Percentiles rank a stretch among this genome's conserved stretches.
Conservation (phyloP, 768 basidiomycete species). For the Lactarius hengduanensis region DNA sequence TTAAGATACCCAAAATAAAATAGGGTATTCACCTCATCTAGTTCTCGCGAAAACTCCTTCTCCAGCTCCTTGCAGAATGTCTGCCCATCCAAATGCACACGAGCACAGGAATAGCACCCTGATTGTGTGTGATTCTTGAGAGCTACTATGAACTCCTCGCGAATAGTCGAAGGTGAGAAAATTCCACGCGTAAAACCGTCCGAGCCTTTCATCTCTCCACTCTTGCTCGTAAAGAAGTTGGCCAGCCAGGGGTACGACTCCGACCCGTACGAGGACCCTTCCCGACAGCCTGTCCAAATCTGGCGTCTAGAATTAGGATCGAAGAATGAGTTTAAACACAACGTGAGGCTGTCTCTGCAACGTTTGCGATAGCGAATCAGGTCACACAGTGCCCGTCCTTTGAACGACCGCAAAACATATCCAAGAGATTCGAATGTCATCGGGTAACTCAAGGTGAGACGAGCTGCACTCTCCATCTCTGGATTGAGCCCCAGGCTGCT, state of each 20-base stretch:
- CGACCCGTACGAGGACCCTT: not conserved
- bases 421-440: not conserved
- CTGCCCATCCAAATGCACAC: constrained; percentile 3
- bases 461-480: constrained; percentile 1
- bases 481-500: not conserved
- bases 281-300: not conserved
- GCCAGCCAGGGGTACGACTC: not conserved
- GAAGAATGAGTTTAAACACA: constrained; percentile 1
- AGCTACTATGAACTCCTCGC: not conserved
- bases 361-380: not conserved
- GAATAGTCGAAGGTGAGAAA: not conserved
- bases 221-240: not conserved
- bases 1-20: not conserved
- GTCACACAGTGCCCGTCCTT: not conserved
- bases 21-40: not conserved
- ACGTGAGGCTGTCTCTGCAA: not conserved
- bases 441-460: not conserved
- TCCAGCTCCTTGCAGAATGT: constrained; percentile 3
- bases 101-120: not conserved
- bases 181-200: not conserved
- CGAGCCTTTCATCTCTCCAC: not conserved
- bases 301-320: not conserved
- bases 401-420: not conserved
- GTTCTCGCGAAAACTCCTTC: constrained; percentile 3
- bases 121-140: constrained; percentile 1